Conservation (phyloP, 2,329 filamentous ascomycete genomes). For the Hymenoscyphus repandus region DNA sequence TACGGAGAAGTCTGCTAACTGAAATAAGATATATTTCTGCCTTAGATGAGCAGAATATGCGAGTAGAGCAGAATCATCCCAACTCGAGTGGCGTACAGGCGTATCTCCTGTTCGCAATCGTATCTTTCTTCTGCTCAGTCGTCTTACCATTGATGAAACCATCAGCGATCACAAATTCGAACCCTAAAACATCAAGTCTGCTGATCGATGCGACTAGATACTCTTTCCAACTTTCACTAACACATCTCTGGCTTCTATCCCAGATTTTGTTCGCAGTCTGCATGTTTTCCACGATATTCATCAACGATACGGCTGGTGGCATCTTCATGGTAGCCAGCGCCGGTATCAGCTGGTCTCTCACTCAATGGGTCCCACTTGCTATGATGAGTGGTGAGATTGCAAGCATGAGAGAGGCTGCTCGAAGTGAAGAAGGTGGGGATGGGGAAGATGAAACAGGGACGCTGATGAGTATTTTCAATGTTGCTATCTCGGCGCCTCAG, state of each 20-base stretch:
- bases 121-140: constrained; percentile 1
- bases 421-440: constrained; percentile 4
- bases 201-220: background rate
- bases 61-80: constrained; percentile 1
- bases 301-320: constrained; percentile 10
- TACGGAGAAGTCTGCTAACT: background rate
- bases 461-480: constrained; percentile 14
- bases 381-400: constrained; percentile 28
- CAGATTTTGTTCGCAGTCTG: constrained; percentile 19
- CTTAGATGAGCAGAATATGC: background rate
- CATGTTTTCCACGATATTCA: constrained; percentile 21
- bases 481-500: constrained; percentile 15
- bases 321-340: constrained; percentile 14
- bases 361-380: constrained; percentile 29
- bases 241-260: constrained; percentile 16
- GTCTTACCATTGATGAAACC: constrained; percentile 1
- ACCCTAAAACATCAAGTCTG: background rate
- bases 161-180: background rate
- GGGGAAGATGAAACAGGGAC: constrained; percentile 8
- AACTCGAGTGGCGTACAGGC: constrained; percentile 4
- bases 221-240: background rate
- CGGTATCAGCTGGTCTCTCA: constrained; percentile 30
- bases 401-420: background rate
- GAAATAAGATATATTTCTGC: constrained; percentile 2
- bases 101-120: constrained; percentile 7